Conservation (phyloP, 768 basidiomycete genomes). For the Psilocybe cubensis region DNA sequence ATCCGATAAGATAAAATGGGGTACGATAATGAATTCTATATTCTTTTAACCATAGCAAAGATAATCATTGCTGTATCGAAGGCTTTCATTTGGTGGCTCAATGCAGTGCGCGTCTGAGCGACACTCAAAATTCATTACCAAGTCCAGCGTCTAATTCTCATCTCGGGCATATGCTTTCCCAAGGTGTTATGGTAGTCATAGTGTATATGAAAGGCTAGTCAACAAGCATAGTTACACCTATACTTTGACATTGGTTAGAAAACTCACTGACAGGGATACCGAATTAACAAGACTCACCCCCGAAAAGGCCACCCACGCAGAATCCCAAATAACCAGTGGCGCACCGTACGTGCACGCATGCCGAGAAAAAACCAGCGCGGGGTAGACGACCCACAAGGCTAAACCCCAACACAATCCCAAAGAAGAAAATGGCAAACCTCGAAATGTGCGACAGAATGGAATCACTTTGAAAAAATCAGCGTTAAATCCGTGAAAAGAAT, state of each 20-base stretch:
- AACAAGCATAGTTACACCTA: too few relatives aligned
- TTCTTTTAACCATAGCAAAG: too few relatives aligned
- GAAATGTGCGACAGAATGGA: neutral
- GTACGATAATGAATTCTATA: too few relatives aligned
- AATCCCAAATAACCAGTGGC: too few relatives aligned
- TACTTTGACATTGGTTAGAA: too few relatives aligned
- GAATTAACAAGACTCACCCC: too few relatives aligned
- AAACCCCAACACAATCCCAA: too few relatives aligned
- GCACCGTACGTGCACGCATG: too few relatives aligned
- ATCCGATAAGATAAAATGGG: neutral
- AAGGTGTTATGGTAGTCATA: neutral
- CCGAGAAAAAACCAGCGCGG: neutral
- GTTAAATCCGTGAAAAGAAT: neutral
- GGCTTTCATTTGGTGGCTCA: neutral
- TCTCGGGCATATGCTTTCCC: neutral
- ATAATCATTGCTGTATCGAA: neutral
- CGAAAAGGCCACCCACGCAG: too few relatives aligned
- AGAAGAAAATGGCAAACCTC: neutral
- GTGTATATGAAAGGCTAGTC: too few relatives aligned
- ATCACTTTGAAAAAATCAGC: neutral
- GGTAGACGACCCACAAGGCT: neutral
- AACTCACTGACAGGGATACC: too few relatives aligned
- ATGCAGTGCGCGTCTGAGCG: neutral
- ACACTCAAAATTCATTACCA: neutral
- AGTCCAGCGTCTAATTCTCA: neutral